phyloP scores from a whole-genome alignment of 73 alveolate species.

The Stentor roeselii region DNA sequence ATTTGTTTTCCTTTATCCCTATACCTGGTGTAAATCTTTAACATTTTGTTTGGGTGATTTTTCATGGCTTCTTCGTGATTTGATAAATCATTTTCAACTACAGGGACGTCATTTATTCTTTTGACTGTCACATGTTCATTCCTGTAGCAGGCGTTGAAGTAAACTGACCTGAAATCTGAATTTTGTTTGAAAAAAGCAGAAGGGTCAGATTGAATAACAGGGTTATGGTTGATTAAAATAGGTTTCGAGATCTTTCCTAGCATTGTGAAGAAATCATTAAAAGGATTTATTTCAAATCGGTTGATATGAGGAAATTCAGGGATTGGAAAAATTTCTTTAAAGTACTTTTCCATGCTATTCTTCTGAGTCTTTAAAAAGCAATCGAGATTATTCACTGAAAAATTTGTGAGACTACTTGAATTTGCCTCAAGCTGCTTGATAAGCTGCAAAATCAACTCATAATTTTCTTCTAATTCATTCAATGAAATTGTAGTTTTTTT shows the following conservation, averaged over 20 bases:
- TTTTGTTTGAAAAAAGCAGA: neutral
- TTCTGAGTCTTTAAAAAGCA: neutral
- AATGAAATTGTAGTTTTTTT: neutral
- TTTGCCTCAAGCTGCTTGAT: neutral
- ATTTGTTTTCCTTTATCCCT: too few relatives aligned
- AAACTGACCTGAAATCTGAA: neutral
- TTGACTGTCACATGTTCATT: neutral
- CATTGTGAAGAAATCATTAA: too few relatives aligned
- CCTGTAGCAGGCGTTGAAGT: neutral
- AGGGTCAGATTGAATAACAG: neutral
- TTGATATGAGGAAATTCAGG: neutral
- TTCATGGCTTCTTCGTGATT: neutral
- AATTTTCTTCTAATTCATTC: neutral
- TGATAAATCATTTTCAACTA: neutral
- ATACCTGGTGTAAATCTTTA: neutral
- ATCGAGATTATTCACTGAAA: neutral
- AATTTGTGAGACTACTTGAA: neutral
- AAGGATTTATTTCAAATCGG: neutral
- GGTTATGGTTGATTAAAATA: neutral
- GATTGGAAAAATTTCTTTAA: neutral
- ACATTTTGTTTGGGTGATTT: neutral
- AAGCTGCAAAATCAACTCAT: neutral
- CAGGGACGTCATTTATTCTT: neutral
- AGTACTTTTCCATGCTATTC: neutral
- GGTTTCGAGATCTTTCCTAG: neutral